phyloP scores from a whole-genome alignment of 2,329 filamentous ascomycete genomes.

The Aspergillus latus region DNA sequence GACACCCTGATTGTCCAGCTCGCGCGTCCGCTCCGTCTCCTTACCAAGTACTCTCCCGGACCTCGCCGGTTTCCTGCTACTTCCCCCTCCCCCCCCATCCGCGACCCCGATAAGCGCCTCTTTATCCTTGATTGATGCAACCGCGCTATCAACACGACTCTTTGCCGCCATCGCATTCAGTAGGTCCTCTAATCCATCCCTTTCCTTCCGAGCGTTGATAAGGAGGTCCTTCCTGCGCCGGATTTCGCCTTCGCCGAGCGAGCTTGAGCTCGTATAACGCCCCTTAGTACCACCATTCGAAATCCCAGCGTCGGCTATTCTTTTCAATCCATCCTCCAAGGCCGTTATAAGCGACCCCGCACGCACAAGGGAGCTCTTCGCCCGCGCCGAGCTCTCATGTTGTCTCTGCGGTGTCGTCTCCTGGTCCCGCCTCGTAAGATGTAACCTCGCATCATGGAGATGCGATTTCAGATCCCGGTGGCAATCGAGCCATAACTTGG shows the following conservation, averaged over 20 bases:
- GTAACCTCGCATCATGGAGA: constrained; percentile 60
- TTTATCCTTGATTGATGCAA: constrained; percentile 50
- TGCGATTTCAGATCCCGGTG: constrained; percentile 60
- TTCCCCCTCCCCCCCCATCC: constrained; percentile 11
- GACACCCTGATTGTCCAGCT: constrained; percentile 64
- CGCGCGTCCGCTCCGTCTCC: constrained; percentile 62
- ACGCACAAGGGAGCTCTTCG: constrained; percentile 60
- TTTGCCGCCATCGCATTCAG: constrained; percentile 59
- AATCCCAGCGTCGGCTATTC: constrained; percentile 24
- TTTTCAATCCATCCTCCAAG: constrained; percentile 57
- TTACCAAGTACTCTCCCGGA: constrained; percentile 51
- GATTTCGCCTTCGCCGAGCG: constrained; percentile 61
- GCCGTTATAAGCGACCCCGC: constrained; percentile 56
- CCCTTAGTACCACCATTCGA: not conserved
- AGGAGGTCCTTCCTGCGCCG: constrained; percentile 60
- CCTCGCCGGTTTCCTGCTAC: constrained; percentile 35
- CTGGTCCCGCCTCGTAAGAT: constrained; percentile 60
- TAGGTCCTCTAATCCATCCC: constrained; percentile 61
- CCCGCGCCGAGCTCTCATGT: constrained; percentile 62
- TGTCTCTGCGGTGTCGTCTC: constrained; percentile 59
- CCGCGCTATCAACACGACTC: constrained; percentile 45
- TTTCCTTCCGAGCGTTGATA: constrained; percentile 58
- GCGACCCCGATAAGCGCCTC: constrained; percentile 38
- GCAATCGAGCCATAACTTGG: constrained; percentile 63
- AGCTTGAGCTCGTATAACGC: constrained; percentile 19